Evolutionary conservation across 1,284 basidiomycete genomes (phyloP).

Genomic region (Cryptococcus neoformans): DNA sequence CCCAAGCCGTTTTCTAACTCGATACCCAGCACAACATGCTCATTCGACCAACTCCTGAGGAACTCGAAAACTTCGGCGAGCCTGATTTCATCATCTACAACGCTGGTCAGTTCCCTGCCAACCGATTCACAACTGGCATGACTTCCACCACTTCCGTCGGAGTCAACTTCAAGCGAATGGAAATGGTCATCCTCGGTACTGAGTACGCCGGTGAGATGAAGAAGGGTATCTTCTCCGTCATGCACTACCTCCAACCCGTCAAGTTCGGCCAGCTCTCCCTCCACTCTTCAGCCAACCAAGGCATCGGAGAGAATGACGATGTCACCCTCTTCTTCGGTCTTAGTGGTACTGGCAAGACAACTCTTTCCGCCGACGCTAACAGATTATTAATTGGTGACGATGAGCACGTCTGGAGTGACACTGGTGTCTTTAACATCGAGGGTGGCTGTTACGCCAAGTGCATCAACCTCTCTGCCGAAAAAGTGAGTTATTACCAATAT

Average conservation of each 20-base stretch:
- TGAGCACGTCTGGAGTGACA: slow-evolving; percentile 97
- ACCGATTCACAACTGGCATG: slow-evolving; percentile 99
- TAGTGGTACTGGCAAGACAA: slow-evolving; percentile 98
- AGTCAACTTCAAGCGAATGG: slow-evolving; percentile 99
- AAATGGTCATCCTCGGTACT: slow-evolving; percentile 99
- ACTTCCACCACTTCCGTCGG: slow-evolving; percentile 98
- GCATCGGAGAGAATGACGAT: slow-evolving; percentile 74
- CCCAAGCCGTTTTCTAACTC: slow-evolving; percentile 2
- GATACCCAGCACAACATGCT: slow-evolving; percentile 90
- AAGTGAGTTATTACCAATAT: slow-evolving; percentile 26
- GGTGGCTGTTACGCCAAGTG: slow-evolving; percentile 99
- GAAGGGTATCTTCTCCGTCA: slow-evolving; percentile 99
- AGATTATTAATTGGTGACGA: slow-evolving; percentile 93
- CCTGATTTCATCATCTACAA: slow-evolving; percentile 99
- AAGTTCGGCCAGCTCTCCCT: slow-evolving; percentile 98
- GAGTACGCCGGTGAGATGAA: slow-evolving; percentile 99
- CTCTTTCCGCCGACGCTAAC: slow-evolving; percentile 87
- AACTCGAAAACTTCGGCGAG: slow-evolving; percentile 93
- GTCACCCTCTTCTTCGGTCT: slow-evolving; percentile 99
- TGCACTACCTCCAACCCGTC: slow-evolving; percentile 99
- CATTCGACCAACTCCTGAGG: slow-evolving; percentile 93
- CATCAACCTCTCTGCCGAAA: slow-evolving; percentile 93
- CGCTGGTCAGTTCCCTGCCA: slow-evolving; percentile 99
- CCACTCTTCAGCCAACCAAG: slow-evolving; percentile 93
- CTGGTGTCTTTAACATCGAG: slow-evolving; percentile 99